Conservation (phyloP, 495 filamentous ascomycete genomes). For the Hypoxylon crocopeplum region DNA sequence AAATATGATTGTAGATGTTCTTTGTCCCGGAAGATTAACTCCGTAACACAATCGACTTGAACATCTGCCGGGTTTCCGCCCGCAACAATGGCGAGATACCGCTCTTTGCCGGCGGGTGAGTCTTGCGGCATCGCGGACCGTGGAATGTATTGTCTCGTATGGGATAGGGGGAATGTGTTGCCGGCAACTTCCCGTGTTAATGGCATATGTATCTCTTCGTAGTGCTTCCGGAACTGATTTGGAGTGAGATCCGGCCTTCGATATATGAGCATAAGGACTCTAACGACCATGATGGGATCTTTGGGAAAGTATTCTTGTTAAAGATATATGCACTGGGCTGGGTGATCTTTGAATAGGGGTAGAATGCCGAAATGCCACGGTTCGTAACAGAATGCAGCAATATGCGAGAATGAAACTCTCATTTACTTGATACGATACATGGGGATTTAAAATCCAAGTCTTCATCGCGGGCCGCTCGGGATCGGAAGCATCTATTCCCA, state of each 20-base stretch:
- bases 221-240: conserved; percentile 40
- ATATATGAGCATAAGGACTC: conserved; percentile 26
- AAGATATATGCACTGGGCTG: no score
- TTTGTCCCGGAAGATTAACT: conserved; percentile 17
- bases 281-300: conserved; percentile 7
- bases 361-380: no score
- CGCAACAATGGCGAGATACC: conserved; percentile 11
- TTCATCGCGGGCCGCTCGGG: no score
- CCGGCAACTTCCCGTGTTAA: conserved; percentile 35
- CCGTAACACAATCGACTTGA: conserved; percentile 16
- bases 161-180: conserved; percentile 35
- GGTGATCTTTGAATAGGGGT: no score
- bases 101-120: neutral
- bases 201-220: conserved; percentile 43
- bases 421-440: no score
- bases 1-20: conserved; percentile 18
- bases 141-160: conserved; percentile 40
- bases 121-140: conserved; percentile 7
- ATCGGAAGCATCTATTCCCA: no score
- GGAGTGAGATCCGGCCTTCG: conserved; percentile 40
- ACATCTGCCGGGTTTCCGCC: conserved; percentile 10
- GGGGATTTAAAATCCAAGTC: no score
- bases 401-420: no score
- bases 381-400: no score
- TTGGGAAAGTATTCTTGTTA: no score